These are phyloP conservation scores for Chlamydomonas asymmetrica DNA, from an alignment of 139 green algal species.

Conservation along the genomic window DNA sequence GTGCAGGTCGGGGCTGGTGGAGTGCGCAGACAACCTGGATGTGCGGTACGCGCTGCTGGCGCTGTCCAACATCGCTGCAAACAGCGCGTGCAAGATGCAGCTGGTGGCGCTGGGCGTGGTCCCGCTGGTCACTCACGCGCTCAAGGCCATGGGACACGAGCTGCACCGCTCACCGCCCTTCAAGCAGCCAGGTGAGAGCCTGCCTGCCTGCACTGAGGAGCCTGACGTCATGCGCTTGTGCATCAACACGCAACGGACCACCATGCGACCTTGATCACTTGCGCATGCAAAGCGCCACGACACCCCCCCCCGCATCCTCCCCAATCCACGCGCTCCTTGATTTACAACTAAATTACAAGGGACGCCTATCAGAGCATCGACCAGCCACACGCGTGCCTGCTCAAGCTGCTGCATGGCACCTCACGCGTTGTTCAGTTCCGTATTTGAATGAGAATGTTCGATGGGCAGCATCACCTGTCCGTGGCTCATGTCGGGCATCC, in stretches of 20 bases:
- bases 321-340: too few relatives aligned
- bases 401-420: too few relatives aligned
- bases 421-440: too few relatives aligned
- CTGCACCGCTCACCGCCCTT: neutral
- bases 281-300: neutral
- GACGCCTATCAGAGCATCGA: too few relatives aligned
- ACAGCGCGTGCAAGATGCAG: neutral
- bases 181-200: neutral
- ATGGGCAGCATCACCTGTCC: neutral
- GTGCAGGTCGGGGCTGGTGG: neutral
- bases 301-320: neutral
- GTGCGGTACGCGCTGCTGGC: constrained; percentile 13
- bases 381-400: too few relatives aligned
- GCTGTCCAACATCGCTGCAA: neutral
- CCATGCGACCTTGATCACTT: neutral
- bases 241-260: neutral
- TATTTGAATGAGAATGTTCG: neutral
- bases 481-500: neutral
- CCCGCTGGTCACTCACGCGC: neutral
- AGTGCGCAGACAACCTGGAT: constrained; percentile 14
- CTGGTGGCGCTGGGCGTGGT: constrained; percentile 1
- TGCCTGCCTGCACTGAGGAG: neutral
- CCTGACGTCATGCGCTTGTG: neutral
- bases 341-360: too few relatives aligned
- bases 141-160: neutral